A percentile compares a stretch with the other conserved stretches of the same genome.
These are phyloP conservation scores for Spizellomyces punctatus DNA, from an alignment of 192 early-diverging fungal genomes.

Conservation along the genomic window DNA sequence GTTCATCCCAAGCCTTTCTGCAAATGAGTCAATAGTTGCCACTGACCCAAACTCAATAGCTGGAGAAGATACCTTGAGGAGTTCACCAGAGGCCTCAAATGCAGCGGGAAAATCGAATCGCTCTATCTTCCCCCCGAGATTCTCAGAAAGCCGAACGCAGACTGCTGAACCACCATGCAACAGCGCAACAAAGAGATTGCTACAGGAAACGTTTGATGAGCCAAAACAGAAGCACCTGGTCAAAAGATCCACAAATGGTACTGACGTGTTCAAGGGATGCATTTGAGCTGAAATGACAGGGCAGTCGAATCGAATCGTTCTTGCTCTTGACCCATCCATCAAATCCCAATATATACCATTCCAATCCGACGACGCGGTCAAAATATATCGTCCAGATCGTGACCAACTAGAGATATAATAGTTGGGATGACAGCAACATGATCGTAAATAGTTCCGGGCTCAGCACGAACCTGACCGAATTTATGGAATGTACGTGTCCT, in stretches of 20 bases:
- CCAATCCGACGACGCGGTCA: constrained; percentile 80
- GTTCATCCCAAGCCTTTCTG: constrained; percentile 11
- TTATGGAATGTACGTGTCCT: constrained; percentile 76
- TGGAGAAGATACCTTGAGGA: not conserved
- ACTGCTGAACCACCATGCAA: constrained; percentile 25
- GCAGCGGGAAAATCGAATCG: not conserved
- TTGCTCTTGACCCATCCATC: constrained; percentile 49
- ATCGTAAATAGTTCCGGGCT: not conserved
- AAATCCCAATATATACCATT: constrained; percentile 91
- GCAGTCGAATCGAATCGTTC: constrained; percentile 69
- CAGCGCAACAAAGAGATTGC: constrained; percentile 29
- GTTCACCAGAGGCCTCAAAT: not conserved
- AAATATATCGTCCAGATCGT: constrained; percentile 71
- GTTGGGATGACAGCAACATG: not conserved
- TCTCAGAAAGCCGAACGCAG: constrained; percentile 19
- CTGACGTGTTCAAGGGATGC: constrained; percentile 58
- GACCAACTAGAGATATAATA: constrained; percentile 67
- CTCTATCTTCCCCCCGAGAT: not conserved
- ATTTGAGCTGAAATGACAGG: constrained; percentile 72
- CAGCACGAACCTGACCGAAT: constrained; percentile 70
- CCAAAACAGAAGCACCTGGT: not conserved
- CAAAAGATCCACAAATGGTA: not conserved
- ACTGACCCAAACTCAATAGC: no score
- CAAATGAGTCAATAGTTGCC: not conserved
- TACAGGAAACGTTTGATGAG: constrained; percentile 4